Evolutionary conservation across 495 filamentous ascomycete genomes (phyloP).

Genomic region (Ramalina intermedia): DNA sequence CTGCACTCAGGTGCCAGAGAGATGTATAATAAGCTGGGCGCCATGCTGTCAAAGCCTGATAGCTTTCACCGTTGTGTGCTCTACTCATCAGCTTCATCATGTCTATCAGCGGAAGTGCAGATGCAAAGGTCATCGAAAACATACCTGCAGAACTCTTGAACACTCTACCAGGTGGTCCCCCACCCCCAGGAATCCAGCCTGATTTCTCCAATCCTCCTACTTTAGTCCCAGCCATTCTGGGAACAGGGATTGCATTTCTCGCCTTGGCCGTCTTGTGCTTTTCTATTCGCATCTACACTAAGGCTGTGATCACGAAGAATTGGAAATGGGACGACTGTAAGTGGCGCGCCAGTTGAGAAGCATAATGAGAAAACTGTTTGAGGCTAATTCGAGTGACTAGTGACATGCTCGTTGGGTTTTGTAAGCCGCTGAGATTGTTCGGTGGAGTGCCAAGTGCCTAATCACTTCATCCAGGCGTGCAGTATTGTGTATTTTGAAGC

Average conservation of each 20-base stretch:
- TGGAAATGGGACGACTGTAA: slow-evolving; percentile 14
- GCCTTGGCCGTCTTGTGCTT: slow-evolving; percentile 8
- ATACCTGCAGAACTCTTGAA: slow-evolving; percentile 6
- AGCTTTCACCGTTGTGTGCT: too few species aligned
- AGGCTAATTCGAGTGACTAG: background rate
- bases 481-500: slow-evolving; percentile 4
- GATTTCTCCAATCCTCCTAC: slow-evolving; percentile 10
- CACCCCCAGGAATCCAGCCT: slow-evolving; percentile 5
- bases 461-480: background rate
- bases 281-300: slow-evolving; percentile 11
- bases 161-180: slow-evolving; percentile 3
- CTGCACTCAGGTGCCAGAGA: too few species aligned
- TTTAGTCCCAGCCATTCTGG: slow-evolving; percentile 8
- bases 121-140: slow-evolving; percentile 6
- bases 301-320: slow-evolving; percentile 2
- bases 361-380: background rate
- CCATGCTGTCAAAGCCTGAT: too few species aligned
- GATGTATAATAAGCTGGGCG: too few species aligned
- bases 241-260: slow-evolving; percentile 4
- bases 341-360: background rate
- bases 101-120: background rate
- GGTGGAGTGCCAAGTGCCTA: background rate
- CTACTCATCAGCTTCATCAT: background rate
- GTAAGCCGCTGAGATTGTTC: background rate
- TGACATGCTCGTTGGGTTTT: slow-evolving; percentile 10